Evolutionary conservation across 306 rosid species (phyloP).

Genomic region (Inga oerstediana): DNA sequence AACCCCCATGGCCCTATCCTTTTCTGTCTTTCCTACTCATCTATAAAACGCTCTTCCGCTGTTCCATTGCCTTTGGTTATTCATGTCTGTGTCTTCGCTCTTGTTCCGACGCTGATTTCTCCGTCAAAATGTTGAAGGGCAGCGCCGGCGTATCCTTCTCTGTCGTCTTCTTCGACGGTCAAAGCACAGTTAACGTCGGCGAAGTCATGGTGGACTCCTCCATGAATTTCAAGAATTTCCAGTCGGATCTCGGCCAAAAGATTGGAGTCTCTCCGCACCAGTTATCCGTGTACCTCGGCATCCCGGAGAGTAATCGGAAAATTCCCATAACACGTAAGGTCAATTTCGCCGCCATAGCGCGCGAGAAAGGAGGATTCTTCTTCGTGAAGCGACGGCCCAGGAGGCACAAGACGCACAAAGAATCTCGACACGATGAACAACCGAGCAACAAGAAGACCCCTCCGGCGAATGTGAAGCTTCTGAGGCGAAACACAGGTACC

Average conservation of each 20-base stretch:
- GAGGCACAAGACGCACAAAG: conserved; percentile 32
- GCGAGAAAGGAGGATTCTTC: conserved; percentile 50
- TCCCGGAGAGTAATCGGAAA: conserved; percentile 37
- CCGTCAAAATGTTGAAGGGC: conserved; percentile 42
- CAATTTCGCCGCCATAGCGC: conserved; percentile 51
- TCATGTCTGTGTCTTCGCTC: neutral
- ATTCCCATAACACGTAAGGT: conserved; percentile 62
- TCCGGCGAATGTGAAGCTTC: conserved; percentile 51
- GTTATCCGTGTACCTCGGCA: conserved; percentile 51
- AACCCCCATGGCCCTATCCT: neutral
- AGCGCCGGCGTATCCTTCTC: conserved; percentile 45
- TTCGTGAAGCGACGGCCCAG: conserved; percentile 61
- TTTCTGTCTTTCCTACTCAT: neutral
- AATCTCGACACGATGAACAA: neutral
- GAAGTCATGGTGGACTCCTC: conserved; percentile 40
- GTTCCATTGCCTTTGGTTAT: neutral
- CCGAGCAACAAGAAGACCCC: conserved; percentile 22
- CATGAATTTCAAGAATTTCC: conserved; percentile 54
- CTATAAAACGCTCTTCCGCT: conserved; percentile 20
- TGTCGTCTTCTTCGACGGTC: conserved; percentile 61
- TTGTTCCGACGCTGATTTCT: neutral
- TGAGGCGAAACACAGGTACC: conserved; percentile 40
- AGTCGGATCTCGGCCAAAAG: conserved; percentile 43
- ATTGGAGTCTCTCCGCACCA: conserved; percentile 64
- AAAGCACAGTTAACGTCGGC: conserved; percentile 47